Percentiles rank a stretch among this genome's conserved stretches.
These are phyloP conservation scores for Colletotrichum tamarilloi DNA, from an alignment of 2,329 filamentous ascomycete species.

Conservation along the genomic window DNA sequence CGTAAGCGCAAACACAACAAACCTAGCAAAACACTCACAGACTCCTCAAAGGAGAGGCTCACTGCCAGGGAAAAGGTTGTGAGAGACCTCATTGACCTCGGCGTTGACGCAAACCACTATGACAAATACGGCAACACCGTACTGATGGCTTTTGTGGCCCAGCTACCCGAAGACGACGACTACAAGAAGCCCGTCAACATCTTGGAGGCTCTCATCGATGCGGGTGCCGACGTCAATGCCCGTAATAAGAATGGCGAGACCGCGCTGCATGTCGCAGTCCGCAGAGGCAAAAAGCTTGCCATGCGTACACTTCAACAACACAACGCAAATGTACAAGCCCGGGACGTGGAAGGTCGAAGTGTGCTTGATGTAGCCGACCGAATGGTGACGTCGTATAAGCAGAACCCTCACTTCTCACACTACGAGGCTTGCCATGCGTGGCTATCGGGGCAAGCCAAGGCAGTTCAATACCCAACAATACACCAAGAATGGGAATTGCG, in stretches of 20 bases:
- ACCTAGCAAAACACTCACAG: conserved; percentile 45
- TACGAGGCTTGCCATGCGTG: conserved; percentile 59
- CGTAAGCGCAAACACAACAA: conserved; percentile 53
- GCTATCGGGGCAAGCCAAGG: conserved; percentile 51
- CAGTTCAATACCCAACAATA: conserved; percentile 52
- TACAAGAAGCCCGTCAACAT: conserved; percentile 58
- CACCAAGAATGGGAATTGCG: conserved; percentile 52
- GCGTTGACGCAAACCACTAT: conserved; percentile 64
- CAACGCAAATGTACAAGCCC: conserved; percentile 59
- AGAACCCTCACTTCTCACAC: conserved; percentile 51
- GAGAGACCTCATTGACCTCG: conserved; percentile 46
- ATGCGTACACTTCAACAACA: conserved; percentile 57
- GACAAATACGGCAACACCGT: conserved; percentile 63
- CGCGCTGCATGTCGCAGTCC: conserved; percentile 64
- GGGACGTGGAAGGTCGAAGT: conserved; percentile 56
- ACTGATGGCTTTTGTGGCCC: conserved; percentile 64
- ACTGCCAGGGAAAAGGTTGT: conserved; percentile 42
- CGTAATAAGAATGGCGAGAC: conserved; percentile 67
- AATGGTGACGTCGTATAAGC: conserved; percentile 47
- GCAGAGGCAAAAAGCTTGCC: conserved; percentile 64
- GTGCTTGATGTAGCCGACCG: conserved; percentile 59
- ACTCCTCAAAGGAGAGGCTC: conserved; percentile 48
- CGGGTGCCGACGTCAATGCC: conserved; percentile 58
- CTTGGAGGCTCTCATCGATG: conserved; percentile 53
- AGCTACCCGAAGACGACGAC: conserved; percentile 62